Conservation (phyloP, 1,284 basidiomycete species). For the Stygiomarasmius scandens region DNA sequence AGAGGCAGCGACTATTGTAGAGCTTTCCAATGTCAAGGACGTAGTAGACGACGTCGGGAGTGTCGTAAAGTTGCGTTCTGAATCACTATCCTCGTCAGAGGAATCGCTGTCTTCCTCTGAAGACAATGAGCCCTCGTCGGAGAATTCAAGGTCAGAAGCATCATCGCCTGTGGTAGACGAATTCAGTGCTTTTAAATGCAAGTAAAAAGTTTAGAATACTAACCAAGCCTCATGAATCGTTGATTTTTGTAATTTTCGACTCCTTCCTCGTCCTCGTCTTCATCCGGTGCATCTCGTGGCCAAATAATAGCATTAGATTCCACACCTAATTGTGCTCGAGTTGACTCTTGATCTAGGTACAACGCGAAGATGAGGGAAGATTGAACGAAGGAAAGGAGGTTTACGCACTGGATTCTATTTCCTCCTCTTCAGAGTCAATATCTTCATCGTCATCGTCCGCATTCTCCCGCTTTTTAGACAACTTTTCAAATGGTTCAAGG, state of each 20-base stretch:
- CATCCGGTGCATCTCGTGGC: constrained; percentile 56
- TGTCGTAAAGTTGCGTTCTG: constrained; percentile 35
- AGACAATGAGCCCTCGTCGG: constrained; percentile 56
- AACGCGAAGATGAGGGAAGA: constrained; percentile 6
- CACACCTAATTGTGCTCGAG: constrained; percentile 51
- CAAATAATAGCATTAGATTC: constrained; percentile 73
- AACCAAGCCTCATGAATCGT: constrained; percentile 73
- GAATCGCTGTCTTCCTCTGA: constrained; percentile 37
- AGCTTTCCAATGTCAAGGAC: constrained; percentile 30
- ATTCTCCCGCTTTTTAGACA: constrained; percentile 53
- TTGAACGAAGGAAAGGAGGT: constrained; percentile 8
- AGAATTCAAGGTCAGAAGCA: constrained; percentile 58
- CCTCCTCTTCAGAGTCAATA: constrained; percentile 46
- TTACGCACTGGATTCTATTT: constrained; percentile 61
- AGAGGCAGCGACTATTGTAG: constrained; percentile 33
- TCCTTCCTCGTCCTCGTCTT: constrained; percentile 64
- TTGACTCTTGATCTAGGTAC: constrained; percentile 45
- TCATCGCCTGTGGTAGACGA: constrained; percentile 51
- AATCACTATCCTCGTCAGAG: constrained; percentile 37
- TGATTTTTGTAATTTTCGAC: constrained; percentile 65
- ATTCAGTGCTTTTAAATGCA: constrained; percentile 6
- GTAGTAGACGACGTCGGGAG: constrained; percentile 43
- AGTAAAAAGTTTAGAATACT: constrained; percentile 13
- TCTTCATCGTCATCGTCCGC: constrained; percentile 27
- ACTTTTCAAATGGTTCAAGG: constrained; percentile 71